These are phyloP conservation scores for Monascus ruber DNA, from an alignment of 2,329 filamentous ascomycete species.

Conservation along the genomic window DNA sequence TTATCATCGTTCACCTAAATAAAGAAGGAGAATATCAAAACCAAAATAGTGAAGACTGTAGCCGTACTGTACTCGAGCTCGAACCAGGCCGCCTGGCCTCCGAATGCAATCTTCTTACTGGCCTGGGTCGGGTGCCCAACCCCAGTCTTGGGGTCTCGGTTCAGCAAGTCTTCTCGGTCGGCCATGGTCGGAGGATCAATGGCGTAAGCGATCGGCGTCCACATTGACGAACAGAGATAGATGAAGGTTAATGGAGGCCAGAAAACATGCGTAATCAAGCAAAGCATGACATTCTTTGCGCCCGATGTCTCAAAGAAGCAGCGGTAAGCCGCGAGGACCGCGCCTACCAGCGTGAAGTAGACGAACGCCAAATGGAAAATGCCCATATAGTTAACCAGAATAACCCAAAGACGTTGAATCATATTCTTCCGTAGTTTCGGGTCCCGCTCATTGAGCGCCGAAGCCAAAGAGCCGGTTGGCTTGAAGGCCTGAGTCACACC, in stretches of 20 bases:
- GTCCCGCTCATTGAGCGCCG: slow-evolving; percentile 48
- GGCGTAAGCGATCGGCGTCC: slow-evolving; percentile 50
- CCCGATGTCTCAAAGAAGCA: slow-evolving; percentile 34
- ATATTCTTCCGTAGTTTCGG: slow-evolving; percentile 29
- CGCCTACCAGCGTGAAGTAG: slow-evolving; percentile 41
- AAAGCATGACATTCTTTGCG: slow-evolving; percentile 35
- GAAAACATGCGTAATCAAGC: slow-evolving; percentile 48
- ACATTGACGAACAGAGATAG: slow-evolving; percentile 44
- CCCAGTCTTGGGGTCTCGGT: slow-evolving; percentile 40
- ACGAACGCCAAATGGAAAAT: slow-evolving; percentile 46
- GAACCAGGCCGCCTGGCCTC: slow-evolving; percentile 44
- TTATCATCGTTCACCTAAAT: slow-evolving; percentile 4
- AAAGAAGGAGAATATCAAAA: slow-evolving; percentile 37
- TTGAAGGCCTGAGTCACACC: slow-evolving; percentile 49
- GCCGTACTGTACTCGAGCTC: slow-evolving; percentile 44
- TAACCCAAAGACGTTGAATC: slow-evolving; percentile 42
- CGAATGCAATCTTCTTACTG: slow-evolving; percentile 47
- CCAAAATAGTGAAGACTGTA: slow-evolving; percentile 39
- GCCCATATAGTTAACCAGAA: slow-evolving; percentile 46
- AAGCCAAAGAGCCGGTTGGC: slow-evolving; percentile 47
- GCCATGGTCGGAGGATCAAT: slow-evolving; percentile 49
- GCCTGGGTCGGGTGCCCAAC: slow-evolving; percentile 35
- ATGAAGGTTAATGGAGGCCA: slow-evolving; percentile 52
- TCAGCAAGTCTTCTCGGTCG: slow-evolving; percentile 46
- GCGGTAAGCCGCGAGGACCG: slow-evolving; percentile 41